These are phyloP conservation scores for Sporothrix mexicana DNA, from an alignment of 2,329 filamentous ascomycete genomes.

Conservation along the genomic window DNA sequence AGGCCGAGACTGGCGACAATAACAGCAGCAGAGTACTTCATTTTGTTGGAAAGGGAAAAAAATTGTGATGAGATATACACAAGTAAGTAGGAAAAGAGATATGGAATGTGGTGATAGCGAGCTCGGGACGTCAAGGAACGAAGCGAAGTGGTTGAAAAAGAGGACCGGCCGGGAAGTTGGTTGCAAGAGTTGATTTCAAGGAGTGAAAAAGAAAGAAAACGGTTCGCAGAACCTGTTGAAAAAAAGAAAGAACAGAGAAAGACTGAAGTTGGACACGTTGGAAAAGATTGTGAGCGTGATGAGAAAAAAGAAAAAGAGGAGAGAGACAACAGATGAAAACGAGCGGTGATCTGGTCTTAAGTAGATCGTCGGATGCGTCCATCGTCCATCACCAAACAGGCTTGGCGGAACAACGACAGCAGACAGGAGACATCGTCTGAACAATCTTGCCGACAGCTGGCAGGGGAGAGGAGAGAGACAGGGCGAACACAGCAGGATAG, in stretches of 20 bases:
- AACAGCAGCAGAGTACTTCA: constrained; percentile 36
- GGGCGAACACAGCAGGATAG: background rate
- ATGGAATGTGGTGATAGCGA: constrained; percentile 1
- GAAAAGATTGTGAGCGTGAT: constrained; percentile 36
- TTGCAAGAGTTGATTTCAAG: constrained; percentile 19
- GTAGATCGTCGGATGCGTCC: constrained; percentile 22
- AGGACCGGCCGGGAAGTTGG: constrained; percentile 24
- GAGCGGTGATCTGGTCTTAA: constrained; percentile 10
- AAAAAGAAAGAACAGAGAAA: constrained; percentile 32
- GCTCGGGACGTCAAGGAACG: constrained; percentile 20
- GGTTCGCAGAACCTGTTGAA: constrained; percentile 38
- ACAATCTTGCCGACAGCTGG: background rate
- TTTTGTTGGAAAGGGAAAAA: constrained; percentile 29
- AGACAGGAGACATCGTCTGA: constrained; percentile 18
- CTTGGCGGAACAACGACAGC: constrained; percentile 22
- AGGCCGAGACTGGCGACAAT: constrained; percentile 34
- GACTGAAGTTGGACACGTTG: constrained; percentile 26
- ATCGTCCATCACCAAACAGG: constrained; percentile 5
- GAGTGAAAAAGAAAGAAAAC: constrained; percentile 38
- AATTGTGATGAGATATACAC: constrained; percentile 9
- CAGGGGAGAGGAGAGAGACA: background rate
- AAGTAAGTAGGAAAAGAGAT: background rate
- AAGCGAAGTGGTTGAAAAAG: constrained; percentile 26
- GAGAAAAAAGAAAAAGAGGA: constrained; percentile 7
- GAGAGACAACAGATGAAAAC: constrained; percentile 11